phyloP scores from a whole-genome alignment of 106 monocot species.

The Phalaenopsis aphrodite region DNA sequence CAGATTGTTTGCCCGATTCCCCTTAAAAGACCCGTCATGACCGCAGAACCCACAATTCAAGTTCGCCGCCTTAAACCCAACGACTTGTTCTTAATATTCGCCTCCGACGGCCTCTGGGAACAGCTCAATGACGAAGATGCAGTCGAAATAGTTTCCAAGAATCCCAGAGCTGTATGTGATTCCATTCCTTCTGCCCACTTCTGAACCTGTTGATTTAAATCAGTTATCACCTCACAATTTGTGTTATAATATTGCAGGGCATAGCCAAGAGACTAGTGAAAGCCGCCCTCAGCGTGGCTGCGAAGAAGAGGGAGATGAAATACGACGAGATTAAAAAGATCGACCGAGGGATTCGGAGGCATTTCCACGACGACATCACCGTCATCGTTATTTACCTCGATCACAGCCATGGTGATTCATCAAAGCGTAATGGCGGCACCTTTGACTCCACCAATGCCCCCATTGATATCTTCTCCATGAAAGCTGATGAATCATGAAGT shows the following conservation, averaged over 20 bases:
- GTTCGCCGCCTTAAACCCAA: conserved; percentile 11
- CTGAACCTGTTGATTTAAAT: not conserved
- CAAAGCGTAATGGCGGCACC: not conserved
- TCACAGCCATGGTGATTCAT: not conserved
- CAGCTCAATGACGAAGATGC: conserved; percentile 32
- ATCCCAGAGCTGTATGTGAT: conserved; percentile 28
- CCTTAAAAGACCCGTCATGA: conserved; percentile 31
- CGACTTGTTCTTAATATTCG: conserved; percentile 34
- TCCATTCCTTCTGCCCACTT: no score
- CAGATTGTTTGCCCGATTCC: conserved; percentile 21
- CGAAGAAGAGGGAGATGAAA: conserved; percentile 26
- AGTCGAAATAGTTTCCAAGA: conserved; percentile 26
- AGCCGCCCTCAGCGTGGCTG: conserved; percentile 27
- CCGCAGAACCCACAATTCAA: conserved; percentile 26
- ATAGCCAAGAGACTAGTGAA: conserved; percentile 29
- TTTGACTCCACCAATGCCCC: conserved; percentile 16
- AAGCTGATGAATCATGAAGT: conserved; percentile 2
- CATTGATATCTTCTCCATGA: conserved; percentile 14
- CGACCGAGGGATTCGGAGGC: conserved; percentile 16
- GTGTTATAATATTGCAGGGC: conserved; percentile 11
- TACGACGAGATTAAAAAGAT: conserved; percentile 25
- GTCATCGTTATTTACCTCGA: conserved; percentile 23
- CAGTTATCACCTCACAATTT: not conserved
- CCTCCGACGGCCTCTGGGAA: conserved; percentile 39
- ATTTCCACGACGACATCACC: conserved; percentile 24